Evolutionary conservation across 331 rosid genomes (phyloP), one percentile per base, ranked within the genome.

Genomic region (Quercus tomentella): DNA sequence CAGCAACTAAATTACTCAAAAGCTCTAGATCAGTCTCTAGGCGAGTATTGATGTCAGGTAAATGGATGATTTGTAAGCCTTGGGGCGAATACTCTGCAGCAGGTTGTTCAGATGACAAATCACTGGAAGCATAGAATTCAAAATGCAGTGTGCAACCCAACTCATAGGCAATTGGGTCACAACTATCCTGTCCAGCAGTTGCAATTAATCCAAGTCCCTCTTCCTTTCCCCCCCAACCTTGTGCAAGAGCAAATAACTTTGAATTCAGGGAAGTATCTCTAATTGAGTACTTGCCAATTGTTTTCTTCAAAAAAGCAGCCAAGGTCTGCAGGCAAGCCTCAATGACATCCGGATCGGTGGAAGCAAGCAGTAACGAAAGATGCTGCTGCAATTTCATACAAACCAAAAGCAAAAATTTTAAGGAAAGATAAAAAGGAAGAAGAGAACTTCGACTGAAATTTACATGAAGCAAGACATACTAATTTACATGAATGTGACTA

Each of bases 151-250:
- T 91, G 88, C 91, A 90, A 51, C 99, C 99, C 84, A 93, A 86
- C 82, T 93, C 93, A 60, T 73, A 85, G 49, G 91, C 86, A 88
- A 82, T 51, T 61, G 82, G 88, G 55, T 89, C 97, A 70, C 93
- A 87, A 76, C 87, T 90, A 89, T 81, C 84, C 79, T 90, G 89
- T 63, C 81, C 79, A 30, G 93, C 93, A 73, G 97, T 89, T 77
- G 97, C 89, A 89, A 92, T 83, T 82, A 96, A 84, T 85, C 99
- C 99, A 74, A 96, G 97, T 54, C 99, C 99, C 85, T 96, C 99
- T 85, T 96, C 99, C 85, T 96, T 96, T 73, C 97, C 98, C 73
- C 99, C 99, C 99, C 98, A 93, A 79, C 98, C 99, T 86, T 90
- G 99, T 69, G 98, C 99, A 84, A 96, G 97, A 70, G 97, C 86